Evolutionary conservation across 768 basidiomycete species (phyloP), one percentile per base, ranked within the genome.

Genomic region (Trametes cubensis): DNA sequence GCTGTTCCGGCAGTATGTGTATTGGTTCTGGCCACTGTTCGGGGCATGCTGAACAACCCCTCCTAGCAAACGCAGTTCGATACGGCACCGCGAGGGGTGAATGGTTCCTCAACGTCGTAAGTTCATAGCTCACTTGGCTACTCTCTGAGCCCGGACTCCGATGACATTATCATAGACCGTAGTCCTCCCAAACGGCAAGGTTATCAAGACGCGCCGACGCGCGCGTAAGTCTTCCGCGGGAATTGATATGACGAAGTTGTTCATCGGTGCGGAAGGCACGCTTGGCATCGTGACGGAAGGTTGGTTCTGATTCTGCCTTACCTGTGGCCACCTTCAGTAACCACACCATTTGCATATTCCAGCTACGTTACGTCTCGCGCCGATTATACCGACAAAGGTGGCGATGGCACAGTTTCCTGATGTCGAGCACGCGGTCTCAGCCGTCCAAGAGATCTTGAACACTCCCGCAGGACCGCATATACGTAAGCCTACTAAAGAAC

Each of bases 211-310:
- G 0, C 85, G 93, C 21, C 80, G 82, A 58, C 78, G 89, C 47
- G 86, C 89, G 21, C 79, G 92, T 50, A 95, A 97, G 71, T 94
- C 91, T 3, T 83, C 93, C 0, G 90, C 92, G 0, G 94, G 94
- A 0, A 95, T 90, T 69, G 94, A 95, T 69, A 81, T 83, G 1
- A 94, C 91, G 0, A 95, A 95, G 71, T 73, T 94, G 3, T 94
- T 95, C 75, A 89, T 95, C 50, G 94, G 94, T 4, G 91, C 92
- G 2, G 94, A 95, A 73, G 94, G 94, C 6, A 95, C 93, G 0
- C 73, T 95, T 47, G 94, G 94, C 4, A 89, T 95, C 65, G 85
- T 95, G n/a, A 94, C 91, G 0, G 93, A 95, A 78, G 88, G 89
- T 83, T 55, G 50, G 67, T 55, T 8, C 23, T 6, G n/a, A 17